Percentiles rank a stretch among this genome's conserved stretches.
phyloP scores from a whole-genome alignment of 805 yeast genomes.

The Hemisphaericaspora nanyangensis region DNA sequence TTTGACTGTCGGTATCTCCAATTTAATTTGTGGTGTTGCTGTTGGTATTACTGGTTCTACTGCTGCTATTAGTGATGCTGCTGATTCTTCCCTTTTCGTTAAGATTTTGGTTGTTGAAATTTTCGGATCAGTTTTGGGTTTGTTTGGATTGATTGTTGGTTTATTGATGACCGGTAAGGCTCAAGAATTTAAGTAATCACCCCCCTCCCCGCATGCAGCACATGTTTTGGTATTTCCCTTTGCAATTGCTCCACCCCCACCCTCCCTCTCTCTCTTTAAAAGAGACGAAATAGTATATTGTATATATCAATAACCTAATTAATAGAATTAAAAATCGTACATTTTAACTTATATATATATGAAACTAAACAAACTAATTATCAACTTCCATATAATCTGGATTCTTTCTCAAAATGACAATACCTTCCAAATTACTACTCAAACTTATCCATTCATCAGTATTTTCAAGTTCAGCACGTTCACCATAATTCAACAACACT shows the following conservation, averaged over 20 bases:
- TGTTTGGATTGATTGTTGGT: constrained; percentile 95
- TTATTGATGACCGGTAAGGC: constrained; percentile 96
- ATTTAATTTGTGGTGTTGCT: constrained; percentile 93
- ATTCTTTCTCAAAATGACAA: constrained; percentile 87
- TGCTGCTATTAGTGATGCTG: constrained; percentile 98
- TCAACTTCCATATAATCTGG: constrained; percentile 76
- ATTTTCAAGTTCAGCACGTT: constrained; percentile 93
- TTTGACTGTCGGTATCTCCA: constrained; percentile 87
- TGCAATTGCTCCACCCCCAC: background rate
- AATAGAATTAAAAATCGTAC: too few relatives aligned
- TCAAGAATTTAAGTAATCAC: constrained; percentile 62
- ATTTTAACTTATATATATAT: too few relatives aligned
- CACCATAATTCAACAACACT: constrained; percentile 88
- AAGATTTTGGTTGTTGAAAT: constrained; percentile 95
- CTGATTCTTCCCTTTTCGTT: constrained; percentile 91
- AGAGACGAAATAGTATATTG: background rate
- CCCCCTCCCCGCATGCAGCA: background rate
- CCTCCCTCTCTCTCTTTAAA: background rate
- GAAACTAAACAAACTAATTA: constrained; percentile 5
- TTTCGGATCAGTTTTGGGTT: constrained; percentile 93
- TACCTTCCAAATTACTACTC: constrained; percentile 82
- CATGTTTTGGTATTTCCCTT: background rate
- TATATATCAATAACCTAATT: background rate
- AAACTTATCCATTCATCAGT: constrained; percentile 81
- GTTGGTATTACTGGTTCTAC: constrained; percentile 98